Evolutionary conservation across 805 yeast species (phyloP), one percentile per base, ranked within the genome.

Genomic region (Debaryomyces hansenii): DNA sequence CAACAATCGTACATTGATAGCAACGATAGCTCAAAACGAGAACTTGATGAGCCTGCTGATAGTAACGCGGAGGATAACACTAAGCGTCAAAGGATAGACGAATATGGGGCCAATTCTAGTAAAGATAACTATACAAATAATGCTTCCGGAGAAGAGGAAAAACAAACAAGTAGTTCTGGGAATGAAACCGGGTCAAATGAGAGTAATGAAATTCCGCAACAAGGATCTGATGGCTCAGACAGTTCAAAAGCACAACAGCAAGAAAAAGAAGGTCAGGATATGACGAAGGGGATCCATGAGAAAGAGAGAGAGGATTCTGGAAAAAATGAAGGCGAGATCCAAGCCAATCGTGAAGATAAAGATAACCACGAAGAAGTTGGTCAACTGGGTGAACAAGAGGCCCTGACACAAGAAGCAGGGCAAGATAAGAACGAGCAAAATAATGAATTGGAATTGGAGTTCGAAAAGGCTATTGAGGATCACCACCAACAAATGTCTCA

Each of bases 401-500:
- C 20, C 35, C 37, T 16, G 10, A 29, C 28, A 11, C 27, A 40
- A 37, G 29, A 18, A 20, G 3, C 27, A 18, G 29, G 9, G 4
- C 45, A 46, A 35, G 16, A 40, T 9, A 28, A 37, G 29, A 21
- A 35, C 15, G 31, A 33, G 31, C 20, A 20, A 12, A 20, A 20
- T 9, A 27, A 33, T 42, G 46, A 48, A 12, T 41, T 57, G 20
- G 60, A 58, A 8, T 37, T 53, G 27, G 52, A 53, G 33, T 56
- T 57, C 20, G 58, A 56, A 32, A 55, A 48, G 37, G 59, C 58
- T 15, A 51, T 57, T 8, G 58, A 50, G 40, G 44, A 53, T 10
- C 58, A 55, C 35, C 54, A 53, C 35, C 37, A 47, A n/a, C 50
- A 50, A 20, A 27, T 44, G 16, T 37, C 47, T 14, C 40, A 29